Percentiles rank a stretch among this genome's conserved stretches.
Evolutionary conservation across 139 green algal species (phyloP).

Genomic region (Pleodorina starrii): DNA sequence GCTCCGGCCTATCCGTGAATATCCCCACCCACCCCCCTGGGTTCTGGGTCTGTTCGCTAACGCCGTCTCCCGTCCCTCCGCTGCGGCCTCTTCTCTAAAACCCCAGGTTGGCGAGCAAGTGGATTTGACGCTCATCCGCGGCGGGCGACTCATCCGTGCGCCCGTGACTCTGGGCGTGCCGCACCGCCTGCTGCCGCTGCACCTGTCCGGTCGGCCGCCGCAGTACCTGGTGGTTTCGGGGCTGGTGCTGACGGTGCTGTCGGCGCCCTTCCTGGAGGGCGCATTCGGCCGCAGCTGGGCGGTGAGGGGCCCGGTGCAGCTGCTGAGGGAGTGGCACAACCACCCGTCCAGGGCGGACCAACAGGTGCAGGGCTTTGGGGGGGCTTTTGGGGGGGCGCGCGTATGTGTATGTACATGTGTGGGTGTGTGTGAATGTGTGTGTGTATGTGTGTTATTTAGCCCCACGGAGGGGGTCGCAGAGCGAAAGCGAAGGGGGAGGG

Average conservation of each 20-base stretch:
- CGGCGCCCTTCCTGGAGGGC: constrained; percentile 43
- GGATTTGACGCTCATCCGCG: constrained; percentile 42
- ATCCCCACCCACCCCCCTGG: too few relatives aligned
- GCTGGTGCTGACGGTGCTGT: constrained; percentile 38
- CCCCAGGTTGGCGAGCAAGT: constrained; percentile 45
- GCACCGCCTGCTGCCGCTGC: constrained; percentile 25
- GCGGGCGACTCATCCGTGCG: neutral
- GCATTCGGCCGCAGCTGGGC: constrained; percentile 44
- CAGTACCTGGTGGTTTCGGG: constrained; percentile 6
- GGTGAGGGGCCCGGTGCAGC: constrained; percentile 1
- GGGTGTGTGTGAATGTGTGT: too few relatives aligned
- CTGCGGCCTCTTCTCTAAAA: too few relatives aligned
- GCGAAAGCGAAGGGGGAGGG: too few relatives aligned
- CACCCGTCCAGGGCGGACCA: neutral
- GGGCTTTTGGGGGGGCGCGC: too few relatives aligned
- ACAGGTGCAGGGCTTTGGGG: constrained; percentile 20
- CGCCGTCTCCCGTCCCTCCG: too few relatives aligned
- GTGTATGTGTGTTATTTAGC: too few relatives aligned
- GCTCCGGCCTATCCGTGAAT: too few relatives aligned
- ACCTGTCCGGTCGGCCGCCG: constrained; percentile 4
- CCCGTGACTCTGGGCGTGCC: constrained; percentile 17
- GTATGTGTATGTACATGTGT: too few relatives aligned
- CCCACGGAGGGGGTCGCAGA: too few relatives aligned
- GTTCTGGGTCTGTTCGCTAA: too few relatives aligned
- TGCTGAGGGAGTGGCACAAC: constrained; percentile 43